These are phyloP conservation scores for Dactylellina sp. DNA, from an alignment of 2,329 filamentous ascomycete species.

Conservation along the genomic window DNA sequence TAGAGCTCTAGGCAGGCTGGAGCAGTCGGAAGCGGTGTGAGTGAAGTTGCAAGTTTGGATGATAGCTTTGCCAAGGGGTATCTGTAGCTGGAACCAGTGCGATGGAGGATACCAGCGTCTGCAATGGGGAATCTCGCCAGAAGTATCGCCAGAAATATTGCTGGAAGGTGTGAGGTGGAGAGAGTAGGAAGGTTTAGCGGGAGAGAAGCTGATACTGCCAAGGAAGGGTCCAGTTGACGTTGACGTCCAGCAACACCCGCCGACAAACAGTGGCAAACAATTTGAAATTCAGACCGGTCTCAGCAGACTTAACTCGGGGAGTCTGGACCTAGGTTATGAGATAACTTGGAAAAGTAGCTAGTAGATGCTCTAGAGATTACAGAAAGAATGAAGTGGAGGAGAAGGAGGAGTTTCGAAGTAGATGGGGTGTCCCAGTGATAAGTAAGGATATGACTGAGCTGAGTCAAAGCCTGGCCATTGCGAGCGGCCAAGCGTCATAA, in stretches of 20 bases:
- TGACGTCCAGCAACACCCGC: neutral
- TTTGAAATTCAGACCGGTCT: too few relatives aligned
- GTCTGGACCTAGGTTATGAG: neutral
- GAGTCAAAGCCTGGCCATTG: neutral
- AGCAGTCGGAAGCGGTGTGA: neutral
- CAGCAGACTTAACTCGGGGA: too few relatives aligned
- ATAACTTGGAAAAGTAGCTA: too few relatives aligned
- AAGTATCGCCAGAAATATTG: neutral
- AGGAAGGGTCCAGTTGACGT: slow-evolving; percentile 2
- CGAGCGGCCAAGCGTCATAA: neutral
- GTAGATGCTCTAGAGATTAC: too few relatives aligned
- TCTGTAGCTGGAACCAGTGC: neutral
- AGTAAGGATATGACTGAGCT: neutral
- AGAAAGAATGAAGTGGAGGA: neutral
- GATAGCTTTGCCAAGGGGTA: neutral
- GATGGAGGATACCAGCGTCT: neutral
- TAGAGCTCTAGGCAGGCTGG: neutral
- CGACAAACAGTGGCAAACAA: slow-evolving; percentile 1
- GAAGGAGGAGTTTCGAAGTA: neutral
- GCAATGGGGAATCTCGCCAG: slow-evolving; percentile 10
- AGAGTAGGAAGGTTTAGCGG: neutral
- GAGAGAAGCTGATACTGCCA: neutral
- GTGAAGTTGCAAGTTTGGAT: slow-evolving; percentile 1
- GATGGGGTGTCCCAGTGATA: neutral
- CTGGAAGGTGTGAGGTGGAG: neutral